These are phyloP conservation scores for Alnus glutinosa DNA, from an alignment of 306 rosid species.

Conservation along the genomic window DNA sequence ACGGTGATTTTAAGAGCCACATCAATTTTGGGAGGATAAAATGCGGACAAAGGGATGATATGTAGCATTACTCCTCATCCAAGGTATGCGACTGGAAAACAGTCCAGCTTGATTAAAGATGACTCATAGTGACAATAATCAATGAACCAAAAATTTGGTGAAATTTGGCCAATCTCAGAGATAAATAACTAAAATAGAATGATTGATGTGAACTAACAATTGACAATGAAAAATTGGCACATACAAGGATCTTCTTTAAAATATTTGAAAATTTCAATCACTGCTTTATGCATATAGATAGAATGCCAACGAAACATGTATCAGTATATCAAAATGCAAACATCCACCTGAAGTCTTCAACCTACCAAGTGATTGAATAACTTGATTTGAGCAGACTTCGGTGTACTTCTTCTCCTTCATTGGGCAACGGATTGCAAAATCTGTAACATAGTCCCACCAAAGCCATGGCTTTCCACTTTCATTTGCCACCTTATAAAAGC, in stretches of 20 bases:
- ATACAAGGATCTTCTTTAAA: not conserved
- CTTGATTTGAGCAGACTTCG: conserved; percentile 81
- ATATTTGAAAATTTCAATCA: not conserved
- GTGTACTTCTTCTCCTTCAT: conserved; percentile 72
- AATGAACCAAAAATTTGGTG: not conserved
- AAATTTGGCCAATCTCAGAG: not conserved
- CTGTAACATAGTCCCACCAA: conserved; percentile 98
- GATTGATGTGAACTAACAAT: not conserved
- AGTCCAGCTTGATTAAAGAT: not conserved
- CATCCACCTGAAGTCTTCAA: conserved; percentile 27
- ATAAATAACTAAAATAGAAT: not conserved
- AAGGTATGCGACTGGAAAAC: not conserved
- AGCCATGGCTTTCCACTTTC: conserved; percentile 96
- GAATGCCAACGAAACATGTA: conserved; percentile 19
- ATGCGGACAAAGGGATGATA: too few species aligned
- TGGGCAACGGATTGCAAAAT: conserved; percentile 92
- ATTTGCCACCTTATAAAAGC: conserved; percentile 85
- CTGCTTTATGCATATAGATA: not conserved
- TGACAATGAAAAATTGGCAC: not conserved
- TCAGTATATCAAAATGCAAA: conserved; percentile 5
- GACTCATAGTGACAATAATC: not conserved
- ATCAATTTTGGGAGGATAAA: too few species aligned
- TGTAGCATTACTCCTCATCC: too few species aligned
- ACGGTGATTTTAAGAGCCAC: too few species aligned
- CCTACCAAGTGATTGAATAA: conserved; percentile 84